Base-by-base conservation (phyloP, 1,284 basidiomycete genomes). In the Hypsizygus ulmarius region DNA sequence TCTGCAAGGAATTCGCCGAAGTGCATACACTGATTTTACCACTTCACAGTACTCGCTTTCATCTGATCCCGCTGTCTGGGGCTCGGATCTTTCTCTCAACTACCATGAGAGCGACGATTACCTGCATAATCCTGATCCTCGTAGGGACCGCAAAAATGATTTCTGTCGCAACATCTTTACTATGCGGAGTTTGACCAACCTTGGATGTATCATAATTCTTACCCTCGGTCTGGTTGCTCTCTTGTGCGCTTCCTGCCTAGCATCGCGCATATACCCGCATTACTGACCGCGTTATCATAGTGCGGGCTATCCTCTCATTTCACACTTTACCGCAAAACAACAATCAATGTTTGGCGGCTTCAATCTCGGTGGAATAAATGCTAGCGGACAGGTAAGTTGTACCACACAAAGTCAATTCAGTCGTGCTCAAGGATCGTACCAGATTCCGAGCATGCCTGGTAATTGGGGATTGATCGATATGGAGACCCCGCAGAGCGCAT, bases 321-420 rank as follows among this genome's bases (percentile, higher is more conserved):
- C 79, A 9, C 85, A 82, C 62, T 83, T 89, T 59, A 81, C 77
- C 3, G 64, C 68, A 33, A 66, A 72, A 19, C 55, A 61, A 9
- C 71, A 70, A 19, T 79, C 81, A 1, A 75, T 66, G 2, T 64
- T 77, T 8, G 86, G 84, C 11, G 90, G 82, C 1, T 89, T 85
- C 64, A 90, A 90, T 59, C 59, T 91, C 15, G 91, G 90, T 25
- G 90, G 92, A 3, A 87, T 80, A 52, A 95, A 94, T 63, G 81
- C 80, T 3, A 79, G 79, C 10, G 92, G 91, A 30, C 90, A 93
- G 69, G 80, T 77, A 53, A 60, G 64, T 54, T n/a, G 7, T 6
- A 11, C 16, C 18, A 16, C 12, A 25, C n/a, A 10, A 65, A 3
- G 71, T 25, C 67, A 51, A 70, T 66, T 71, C 54, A 64, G 69